A percentile compares a stretch with the other conserved stretches of the same genome.
phyloP scores from a whole-genome alignment of 2,329 filamentous ascomycete genomes.

The Fusarium domesticum region DNA sequence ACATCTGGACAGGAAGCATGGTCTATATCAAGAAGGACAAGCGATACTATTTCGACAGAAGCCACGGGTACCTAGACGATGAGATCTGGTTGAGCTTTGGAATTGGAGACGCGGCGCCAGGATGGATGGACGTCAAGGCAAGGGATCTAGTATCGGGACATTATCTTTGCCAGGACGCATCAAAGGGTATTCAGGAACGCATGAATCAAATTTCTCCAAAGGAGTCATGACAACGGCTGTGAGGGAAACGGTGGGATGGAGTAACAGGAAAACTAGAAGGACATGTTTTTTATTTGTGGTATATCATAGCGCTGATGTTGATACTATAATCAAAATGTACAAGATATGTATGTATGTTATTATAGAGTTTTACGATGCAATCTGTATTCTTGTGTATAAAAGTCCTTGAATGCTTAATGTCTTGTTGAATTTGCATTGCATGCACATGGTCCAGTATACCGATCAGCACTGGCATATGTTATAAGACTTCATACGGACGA shows the following conservation, averaged over 20 bases:
- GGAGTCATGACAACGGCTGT: not conserved
- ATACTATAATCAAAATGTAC: too few relatives aligned
- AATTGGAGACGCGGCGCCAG: conserved; percentile 20
- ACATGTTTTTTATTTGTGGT: too few relatives aligned
- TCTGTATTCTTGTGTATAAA: too few relatives aligned
- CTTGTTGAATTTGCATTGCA: too few relatives aligned
- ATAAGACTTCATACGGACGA: too few relatives aligned
- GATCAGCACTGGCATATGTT: too few relatives aligned
- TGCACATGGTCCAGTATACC: too few relatives aligned
- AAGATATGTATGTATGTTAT: too few relatives aligned
- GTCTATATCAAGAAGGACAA: conserved; percentile 18
- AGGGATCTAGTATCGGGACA: conserved; percentile 21
- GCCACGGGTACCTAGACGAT: conserved; percentile 20
- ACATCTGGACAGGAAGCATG: conserved; percentile 26
- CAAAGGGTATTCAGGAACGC: conserved; percentile 8
- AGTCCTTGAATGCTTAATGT: too few relatives aligned
- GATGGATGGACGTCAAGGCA: conserved; percentile 22
- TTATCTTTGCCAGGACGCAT: conserved; percentile 18
- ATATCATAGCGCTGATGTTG: too few relatives aligned
- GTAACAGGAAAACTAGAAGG: too few relatives aligned
- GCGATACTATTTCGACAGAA: conserved; percentile 9
- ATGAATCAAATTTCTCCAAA: conserved; percentile 11
- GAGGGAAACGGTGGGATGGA: not conserved
- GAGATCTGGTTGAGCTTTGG: conserved; percentile 25
- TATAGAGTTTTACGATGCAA: too few relatives aligned